Percentiles rank a stretch among this genome's conserved stretches.
Evolutionary conservation across 352 stramenopile genomes (phyloP).

Genomic region (Globisporangium recalcitrans): DNA sequence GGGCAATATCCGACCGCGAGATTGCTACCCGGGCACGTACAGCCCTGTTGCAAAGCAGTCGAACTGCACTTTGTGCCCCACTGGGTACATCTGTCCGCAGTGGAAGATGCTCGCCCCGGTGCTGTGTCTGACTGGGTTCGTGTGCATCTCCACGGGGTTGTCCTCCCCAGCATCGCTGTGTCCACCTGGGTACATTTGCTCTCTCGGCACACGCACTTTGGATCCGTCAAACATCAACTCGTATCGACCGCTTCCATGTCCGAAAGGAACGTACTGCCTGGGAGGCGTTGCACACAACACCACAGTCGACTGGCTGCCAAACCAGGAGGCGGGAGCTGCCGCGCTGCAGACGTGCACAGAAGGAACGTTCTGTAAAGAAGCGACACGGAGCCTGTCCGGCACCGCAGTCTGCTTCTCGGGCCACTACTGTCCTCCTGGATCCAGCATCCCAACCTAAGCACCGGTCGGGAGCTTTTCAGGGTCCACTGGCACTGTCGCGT

Average conservation of each 20-base stretch:
- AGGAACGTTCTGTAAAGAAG: slow-evolving; percentile 91
- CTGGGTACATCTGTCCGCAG: slow-evolving; percentile 91
- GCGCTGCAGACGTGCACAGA: slow-evolving; percentile 93
- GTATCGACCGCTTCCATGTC: slow-evolving; percentile 85
- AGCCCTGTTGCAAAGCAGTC: slow-evolving; percentile 77
- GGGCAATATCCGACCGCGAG: slow-evolving; percentile 87
- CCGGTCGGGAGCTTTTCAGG: slow-evolving; percentile 91
- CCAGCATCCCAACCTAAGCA: slow-evolving; percentile 82
- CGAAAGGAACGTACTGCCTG: slow-evolving; percentile 92
- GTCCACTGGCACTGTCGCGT: slow-evolving; percentile 83
- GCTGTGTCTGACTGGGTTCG: slow-evolving; percentile 92
- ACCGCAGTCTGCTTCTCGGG: slow-evolving; percentile 89
- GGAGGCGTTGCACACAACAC: slow-evolving; percentile 91
- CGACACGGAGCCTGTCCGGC: slow-evolving; percentile 73
- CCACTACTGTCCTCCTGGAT: slow-evolving; percentile 94
- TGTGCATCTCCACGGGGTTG: slow-evolving; percentile 92
- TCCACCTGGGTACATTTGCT: slow-evolving; percentile 93
- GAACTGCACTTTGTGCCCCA: slow-evolving; percentile 93
- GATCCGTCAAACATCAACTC: slow-evolving; percentile 79
- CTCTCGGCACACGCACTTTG: slow-evolving; percentile 87
- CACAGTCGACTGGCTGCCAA: slow-evolving; percentile 90
- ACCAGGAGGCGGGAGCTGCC: slow-evolving; percentile 63
- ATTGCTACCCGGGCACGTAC: slow-evolving; percentile 94
- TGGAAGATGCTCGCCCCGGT: slow-evolving; percentile 66
- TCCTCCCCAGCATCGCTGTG: slow-evolving; percentile 90